A percentile compares a stretch with the other conserved stretches of the same genome.
Conservation (phyloP, 129 eudicot genomes). For the Artemisia argyi region DNA sequence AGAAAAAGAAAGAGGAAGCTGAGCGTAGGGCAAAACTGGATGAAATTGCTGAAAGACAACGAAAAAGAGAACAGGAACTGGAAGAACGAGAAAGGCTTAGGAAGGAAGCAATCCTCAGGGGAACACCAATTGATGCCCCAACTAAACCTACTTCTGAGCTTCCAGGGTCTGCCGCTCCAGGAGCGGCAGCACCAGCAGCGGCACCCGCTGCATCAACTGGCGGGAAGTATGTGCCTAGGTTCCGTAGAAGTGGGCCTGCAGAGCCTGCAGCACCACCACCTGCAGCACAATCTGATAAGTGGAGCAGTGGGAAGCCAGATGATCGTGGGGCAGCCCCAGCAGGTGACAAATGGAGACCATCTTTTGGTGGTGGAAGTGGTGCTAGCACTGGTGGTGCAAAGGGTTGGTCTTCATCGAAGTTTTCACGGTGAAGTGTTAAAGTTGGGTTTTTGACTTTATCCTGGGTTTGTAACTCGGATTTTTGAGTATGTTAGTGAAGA, state of each 20-base stretch:
- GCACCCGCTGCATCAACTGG: conserved; percentile 34
- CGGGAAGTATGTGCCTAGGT: conserved; percentile 64
- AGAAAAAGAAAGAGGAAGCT: conserved; percentile 66
- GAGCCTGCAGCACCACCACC: conserved; percentile 49
- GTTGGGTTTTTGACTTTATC: conserved; percentile 9
- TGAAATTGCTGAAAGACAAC: conserved; percentile 75
- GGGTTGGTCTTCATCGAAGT: conserved; percentile 32
- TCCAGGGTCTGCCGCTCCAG: conserved; percentile 26
- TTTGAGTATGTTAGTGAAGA: conserved; percentile 1
- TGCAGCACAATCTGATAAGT: conserved; percentile 42
- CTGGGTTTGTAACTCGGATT: not conserved
- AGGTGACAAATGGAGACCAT: conserved; percentile 47
- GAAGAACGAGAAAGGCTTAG: conserved; percentile 70
- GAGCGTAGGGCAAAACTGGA: conserved; percentile 69
- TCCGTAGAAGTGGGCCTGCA: conserved; percentile 34
- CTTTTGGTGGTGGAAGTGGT: conserved; percentile 31
- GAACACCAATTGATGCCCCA: conserved; percentile 39
- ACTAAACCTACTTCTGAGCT: conserved; percentile 39
- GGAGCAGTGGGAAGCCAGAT: conserved; percentile 48
- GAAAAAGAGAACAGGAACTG: conserved; percentile 63
- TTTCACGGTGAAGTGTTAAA: conserved; percentile 10
- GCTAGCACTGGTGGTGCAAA: conserved; percentile 11
- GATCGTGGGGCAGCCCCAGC: conserved; percentile 40
- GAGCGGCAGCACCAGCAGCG: conserved; percentile 29
- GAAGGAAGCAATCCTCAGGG: conserved; percentile 49